Evolutionary conservation across 805 yeast genomes (phyloP), one percentile per base, ranked within the genome.

Genomic region (Candida bentonensis): DNA sequence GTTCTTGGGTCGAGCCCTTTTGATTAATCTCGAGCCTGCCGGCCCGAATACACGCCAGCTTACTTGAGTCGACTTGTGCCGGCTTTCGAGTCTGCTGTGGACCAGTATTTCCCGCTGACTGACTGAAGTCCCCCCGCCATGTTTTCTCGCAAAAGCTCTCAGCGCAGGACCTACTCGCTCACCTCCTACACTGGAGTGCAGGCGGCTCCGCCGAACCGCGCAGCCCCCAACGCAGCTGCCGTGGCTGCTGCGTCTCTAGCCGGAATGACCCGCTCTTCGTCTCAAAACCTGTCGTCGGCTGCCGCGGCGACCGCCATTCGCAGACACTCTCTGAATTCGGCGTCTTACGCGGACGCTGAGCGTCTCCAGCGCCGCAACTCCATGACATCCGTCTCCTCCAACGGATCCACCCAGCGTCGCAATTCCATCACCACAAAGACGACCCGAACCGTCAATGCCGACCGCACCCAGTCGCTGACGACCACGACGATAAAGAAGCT

Each of bases 241-340:
- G 51, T 77, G 22, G 83, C 82, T 4, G 83, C 83, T 22, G 82
- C 82, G 2, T 61, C 73, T 27, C 48, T 54, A 7, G 62, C 54
- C 21, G 52, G 50, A n/a, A 11, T 15, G 15, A 34, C 49, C 11
- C 46, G 54, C 7, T 42, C 45, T 34, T 46, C 47, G 23, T 52
- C 56, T 23, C 43, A 51, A 22, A 36, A 41, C 23, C 43, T 56
- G 40, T 53, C 58, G 30, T 51, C 58, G 22, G 55, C 57, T 2
- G 65, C 65, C 2, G 66, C 66, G 0, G 65, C 66, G 3, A 57
- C 64, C 40, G 65, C 66, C 20, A 44, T 61, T 15, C 50, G 60
- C 21, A 48, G 63, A 20, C 65, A 61, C 45, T 56, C 60, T 25
- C 48, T 56, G 21, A 57, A 55, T 47, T 50, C 49, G 25, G 33